A percentile compares a stretch with the other conserved stretches of the same genome.
Conservation (phyloP, 2,329 filamentous ascomycete genomes). For the Colletotrichum echinochloae region DNA sequence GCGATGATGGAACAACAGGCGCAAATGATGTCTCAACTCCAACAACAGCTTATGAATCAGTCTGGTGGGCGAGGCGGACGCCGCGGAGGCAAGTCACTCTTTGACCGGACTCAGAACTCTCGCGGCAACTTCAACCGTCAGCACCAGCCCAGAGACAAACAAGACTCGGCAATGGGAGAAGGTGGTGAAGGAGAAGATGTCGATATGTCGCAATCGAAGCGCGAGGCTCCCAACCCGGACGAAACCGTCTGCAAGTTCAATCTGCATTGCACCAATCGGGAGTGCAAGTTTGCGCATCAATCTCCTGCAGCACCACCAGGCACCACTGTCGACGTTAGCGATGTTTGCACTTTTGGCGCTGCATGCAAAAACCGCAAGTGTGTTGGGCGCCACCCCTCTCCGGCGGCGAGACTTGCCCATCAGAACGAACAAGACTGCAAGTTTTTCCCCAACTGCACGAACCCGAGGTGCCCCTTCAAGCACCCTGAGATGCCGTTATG, state of each 20-base stretch:
- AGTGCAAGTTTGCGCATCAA: conserved; percentile 94
- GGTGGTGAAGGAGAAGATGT: conserved; percentile 67
- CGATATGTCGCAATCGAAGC: conserved; percentile 68
- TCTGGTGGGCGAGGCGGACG: conserved; percentile 59
- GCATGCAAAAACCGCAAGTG: conserved; percentile 98
- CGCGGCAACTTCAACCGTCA: conserved; percentile 65
- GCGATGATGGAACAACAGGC: conserved; percentile 91
- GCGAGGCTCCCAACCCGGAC: conserved; percentile 67
- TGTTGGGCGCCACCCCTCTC: conserved; percentile 90
- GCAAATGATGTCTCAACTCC: conserved; percentile 84
- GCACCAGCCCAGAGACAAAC: conserved; percentile 55
- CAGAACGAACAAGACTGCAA: conserved; percentile 89
- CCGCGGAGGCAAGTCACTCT: conserved; percentile 71
- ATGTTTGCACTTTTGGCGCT: conserved; percentile 85
- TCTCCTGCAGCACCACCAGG: conserved; percentile 88
- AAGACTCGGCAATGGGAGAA: conserved; percentile 46
- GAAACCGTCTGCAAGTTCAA: conserved; percentile 90
- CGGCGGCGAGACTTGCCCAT: conserved; percentile 81
- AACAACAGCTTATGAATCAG: conserved; percentile 69
- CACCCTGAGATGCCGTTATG: conserved; percentile 90
- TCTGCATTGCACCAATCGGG: conserved; percentile 85
- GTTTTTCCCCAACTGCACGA: conserved; percentile 92
- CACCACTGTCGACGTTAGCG: conserved; percentile 80
- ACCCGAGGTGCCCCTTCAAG: conserved; percentile 87
- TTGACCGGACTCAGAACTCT: conserved; percentile 76